A percentile compares a stretch with the other conserved stretches of the same genome.
Conservation (phyloP, 306 rosid genomes). For the Prunus padus region DNA sequence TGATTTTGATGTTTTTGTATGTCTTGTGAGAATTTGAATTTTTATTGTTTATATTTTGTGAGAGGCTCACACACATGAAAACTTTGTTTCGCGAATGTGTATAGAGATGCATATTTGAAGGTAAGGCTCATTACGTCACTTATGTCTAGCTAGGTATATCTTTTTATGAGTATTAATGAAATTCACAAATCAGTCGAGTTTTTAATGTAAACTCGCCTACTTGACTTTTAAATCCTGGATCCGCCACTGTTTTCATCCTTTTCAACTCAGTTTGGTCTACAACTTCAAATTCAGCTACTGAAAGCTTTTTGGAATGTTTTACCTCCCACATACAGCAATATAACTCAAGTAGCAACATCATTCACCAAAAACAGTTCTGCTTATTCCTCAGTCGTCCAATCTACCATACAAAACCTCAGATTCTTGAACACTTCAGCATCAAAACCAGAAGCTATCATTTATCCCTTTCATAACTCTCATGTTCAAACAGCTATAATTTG, state of each 20-base stretch:
- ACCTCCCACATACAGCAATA: not conserved
- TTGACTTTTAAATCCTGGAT: no score
- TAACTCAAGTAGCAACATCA: not conserved
- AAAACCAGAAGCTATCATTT: slow-evolving; percentile 44
- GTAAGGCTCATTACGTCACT: no score
- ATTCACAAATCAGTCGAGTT: no score
- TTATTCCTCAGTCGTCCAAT: slow-evolving; percentile 28
- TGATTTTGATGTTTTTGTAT: no score
- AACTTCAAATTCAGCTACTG: not conserved
- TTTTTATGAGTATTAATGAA: no score
- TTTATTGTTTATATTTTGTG: no score
- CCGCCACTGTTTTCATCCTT: not conserved
- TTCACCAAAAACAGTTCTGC: slow-evolving; percentile 24
- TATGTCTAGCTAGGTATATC: no score
- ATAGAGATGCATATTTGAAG: no score
- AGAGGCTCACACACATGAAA: no score
- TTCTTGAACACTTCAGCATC: slow-evolving; percentile 34
- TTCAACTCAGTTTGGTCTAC: not conserved
- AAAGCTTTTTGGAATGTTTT: slow-evolving; percentile 22
- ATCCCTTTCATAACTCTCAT: slow-evolving; percentile 27
- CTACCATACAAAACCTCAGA: slow-evolving; percentile 41
- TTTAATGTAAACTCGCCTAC: no score
- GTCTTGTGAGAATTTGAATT: no score
- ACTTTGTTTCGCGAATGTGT: no score
- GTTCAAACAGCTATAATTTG: slow-evolving; percentile 5